Percentiles rank a stretch among this genome's conserved stretches.
phyloP scores from a whole-genome alignment of 257 asterid genomes.

The Solanum clarkiae region DNA sequence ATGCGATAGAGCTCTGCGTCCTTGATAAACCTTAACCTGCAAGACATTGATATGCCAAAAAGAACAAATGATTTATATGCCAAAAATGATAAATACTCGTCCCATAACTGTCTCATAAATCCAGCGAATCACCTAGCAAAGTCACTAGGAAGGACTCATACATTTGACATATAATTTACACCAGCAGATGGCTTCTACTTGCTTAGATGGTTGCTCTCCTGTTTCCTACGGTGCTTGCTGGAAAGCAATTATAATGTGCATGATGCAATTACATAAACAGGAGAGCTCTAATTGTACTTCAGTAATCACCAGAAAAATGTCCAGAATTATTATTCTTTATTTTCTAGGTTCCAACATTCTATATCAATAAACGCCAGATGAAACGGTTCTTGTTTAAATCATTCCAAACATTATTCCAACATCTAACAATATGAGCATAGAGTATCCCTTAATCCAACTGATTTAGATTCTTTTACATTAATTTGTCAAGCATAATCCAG shows the following conservation, averaged over 20 bases:
- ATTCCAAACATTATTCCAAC: not conserved
- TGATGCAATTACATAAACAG: not conserved
- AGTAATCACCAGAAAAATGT: not conserved
- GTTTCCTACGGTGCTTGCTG: not conserved
- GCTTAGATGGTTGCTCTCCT: not conserved
- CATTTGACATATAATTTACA: not conserved
- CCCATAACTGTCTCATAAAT: not conserved
- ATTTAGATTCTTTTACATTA: not conserved
- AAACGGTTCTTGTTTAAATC: not conserved
- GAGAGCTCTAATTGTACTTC: not conserved
- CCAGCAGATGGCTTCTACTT: not conserved
- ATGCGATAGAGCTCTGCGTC: conserved; percentile 81
- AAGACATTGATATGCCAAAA: not conserved
- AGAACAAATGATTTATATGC: not conserved
- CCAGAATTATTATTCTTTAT: not conserved
- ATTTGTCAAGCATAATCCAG: not conserved
- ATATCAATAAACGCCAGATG: not conserved
- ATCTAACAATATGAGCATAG: not conserved
- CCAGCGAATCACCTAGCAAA: not conserved
- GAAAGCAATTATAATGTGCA: not conserved
- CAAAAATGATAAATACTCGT: not conserved
- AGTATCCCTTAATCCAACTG: not conserved
- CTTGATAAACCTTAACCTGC: conserved; percentile 85
- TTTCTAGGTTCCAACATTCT: not conserved
- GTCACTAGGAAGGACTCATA: not conserved